A percentile compares a stretch with the other conserved stretches of the same genome.
phyloP scores from a whole-genome alignment of 73 alveolate species.

The Paramecium octaurelia region DNA sequence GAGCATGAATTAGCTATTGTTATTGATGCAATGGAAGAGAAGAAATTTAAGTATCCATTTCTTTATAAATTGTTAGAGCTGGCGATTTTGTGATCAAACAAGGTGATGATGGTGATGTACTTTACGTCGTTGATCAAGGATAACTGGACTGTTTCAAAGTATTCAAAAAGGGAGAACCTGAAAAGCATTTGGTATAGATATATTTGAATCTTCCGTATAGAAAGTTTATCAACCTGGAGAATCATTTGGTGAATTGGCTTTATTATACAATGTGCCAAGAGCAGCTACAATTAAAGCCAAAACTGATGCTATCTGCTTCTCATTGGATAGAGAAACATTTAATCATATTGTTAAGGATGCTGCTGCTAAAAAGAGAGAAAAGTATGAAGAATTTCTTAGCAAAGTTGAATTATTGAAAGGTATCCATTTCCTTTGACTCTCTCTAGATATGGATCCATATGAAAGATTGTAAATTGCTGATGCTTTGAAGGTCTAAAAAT shows the following conservation, averaged over 20 bases:
- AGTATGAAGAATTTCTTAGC: constrained; percentile 84
- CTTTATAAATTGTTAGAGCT: neutral
- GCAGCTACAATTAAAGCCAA: constrained; percentile 96
- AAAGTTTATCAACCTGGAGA: constrained; percentile 88
- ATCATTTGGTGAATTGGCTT: constrained; percentile 90
- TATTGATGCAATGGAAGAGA: constrained; percentile 94
- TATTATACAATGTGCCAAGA: constrained; percentile 89
- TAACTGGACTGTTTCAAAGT: constrained; percentile 62
- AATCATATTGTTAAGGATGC: constrained; percentile 93
- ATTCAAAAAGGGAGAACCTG: constrained; percentile 59
- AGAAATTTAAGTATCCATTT: constrained; percentile 63
- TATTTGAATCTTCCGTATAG: neutral
- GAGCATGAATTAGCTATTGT: constrained; percentile 87
- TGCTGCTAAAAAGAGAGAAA: constrained; percentile 92
- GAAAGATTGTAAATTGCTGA: constrained; percentile 97
- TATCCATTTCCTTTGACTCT: neutral
- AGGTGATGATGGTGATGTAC: constrained; percentile 83
- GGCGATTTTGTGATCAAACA: constrained; percentile 64
- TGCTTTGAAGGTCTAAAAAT: constrained; percentile 90
- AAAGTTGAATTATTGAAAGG: constrained; percentile 76
- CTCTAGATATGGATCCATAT: constrained; percentile 91
- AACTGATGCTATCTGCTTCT: constrained; percentile 79
- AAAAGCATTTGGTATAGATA: constrained; percentile 21
- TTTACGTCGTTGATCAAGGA: constrained; percentile 82
- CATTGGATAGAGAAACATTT: constrained; percentile 95